Evolutionary conservation across 176 grass and related monocot species (phyloP).

Genomic region (Zoysia pacifica): DNA sequence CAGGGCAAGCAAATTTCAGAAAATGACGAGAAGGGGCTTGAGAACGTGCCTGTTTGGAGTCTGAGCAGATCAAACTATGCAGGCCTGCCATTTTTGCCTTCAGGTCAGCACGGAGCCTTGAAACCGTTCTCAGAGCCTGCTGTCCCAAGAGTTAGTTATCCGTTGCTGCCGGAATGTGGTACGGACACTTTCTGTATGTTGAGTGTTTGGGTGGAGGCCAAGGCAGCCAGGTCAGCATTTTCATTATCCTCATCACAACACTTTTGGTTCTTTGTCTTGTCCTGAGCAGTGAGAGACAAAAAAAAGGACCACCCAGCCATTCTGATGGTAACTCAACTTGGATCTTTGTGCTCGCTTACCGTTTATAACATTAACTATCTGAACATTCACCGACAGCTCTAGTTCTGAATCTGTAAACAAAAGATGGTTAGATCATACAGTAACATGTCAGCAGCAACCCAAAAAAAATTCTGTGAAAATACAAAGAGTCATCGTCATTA

Average conservation of each 20-base stretch:
- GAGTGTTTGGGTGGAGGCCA: constrained; percentile 46
- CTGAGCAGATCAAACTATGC: constrained; percentile 51
- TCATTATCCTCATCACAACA: constrained; percentile 40
- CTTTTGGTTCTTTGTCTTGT: constrained; percentile 23
- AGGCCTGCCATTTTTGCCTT: constrained; percentile 59
- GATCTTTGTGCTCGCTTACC: neutral
- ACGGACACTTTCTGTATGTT: constrained; percentile 14
- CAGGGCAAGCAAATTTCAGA: constrained; percentile 9
- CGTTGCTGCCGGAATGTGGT: constrained; percentile 31
- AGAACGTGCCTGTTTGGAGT: constrained; percentile 59
- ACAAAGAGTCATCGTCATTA: neutral
- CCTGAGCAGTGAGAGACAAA: neutral
- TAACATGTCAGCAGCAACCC: neutral
- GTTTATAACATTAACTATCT: neutral
- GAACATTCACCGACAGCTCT: no score
- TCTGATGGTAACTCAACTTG: neutral
- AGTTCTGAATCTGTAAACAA: no score
- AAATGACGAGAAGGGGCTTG: neutral
- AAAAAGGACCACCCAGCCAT: constrained; percentile 10
- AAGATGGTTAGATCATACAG: neutral
- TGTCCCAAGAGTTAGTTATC: constrained; percentile 31
- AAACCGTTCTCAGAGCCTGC: neutral
- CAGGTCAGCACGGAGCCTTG: neutral
- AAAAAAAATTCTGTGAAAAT: constrained; percentile 3
- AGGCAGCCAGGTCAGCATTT: constrained; percentile 46